Percentiles rank a stretch among this genome's conserved stretches.
Conservation (phyloP, 2,329 filamentous ascomycete genomes). For the Apiospora kogelbergensis region DNA sequence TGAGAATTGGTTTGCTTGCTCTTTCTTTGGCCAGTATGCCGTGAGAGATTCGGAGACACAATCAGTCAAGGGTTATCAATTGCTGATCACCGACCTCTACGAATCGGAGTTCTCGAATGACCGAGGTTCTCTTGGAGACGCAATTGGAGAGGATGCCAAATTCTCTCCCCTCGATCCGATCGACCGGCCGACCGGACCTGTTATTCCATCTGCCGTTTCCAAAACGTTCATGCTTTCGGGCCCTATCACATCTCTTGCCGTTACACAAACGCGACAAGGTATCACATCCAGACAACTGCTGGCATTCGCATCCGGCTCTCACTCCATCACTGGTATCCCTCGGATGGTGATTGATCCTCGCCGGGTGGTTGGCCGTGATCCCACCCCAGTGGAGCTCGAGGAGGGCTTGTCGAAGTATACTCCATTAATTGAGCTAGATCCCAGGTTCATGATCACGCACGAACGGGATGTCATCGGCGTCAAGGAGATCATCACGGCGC, state of each 20-base stretch:
- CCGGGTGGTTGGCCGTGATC: constrained; percentile 81
- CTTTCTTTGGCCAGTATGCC: constrained; percentile 66
- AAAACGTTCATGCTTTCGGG: constrained; percentile 81
- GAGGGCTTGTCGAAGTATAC: constrained; percentile 80
- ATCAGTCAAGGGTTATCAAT: constrained; percentile 77
- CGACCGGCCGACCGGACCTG: constrained; percentile 51
- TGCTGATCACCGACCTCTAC: constrained; percentile 85
- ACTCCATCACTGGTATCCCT: constrained; percentile 77
- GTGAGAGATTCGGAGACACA: constrained; percentile 55
- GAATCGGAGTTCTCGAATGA: constrained; percentile 83
- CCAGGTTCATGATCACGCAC: constrained; percentile 78
- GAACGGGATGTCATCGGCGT: constrained; percentile 79
- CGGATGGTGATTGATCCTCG: constrained; percentile 80
- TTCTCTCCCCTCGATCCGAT: constrained; percentile 75
- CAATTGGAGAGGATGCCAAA: constrained; percentile 53
- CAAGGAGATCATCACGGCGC: constrained; percentile 68
- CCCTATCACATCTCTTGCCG: constrained; percentile 75
- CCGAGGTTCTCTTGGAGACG: constrained; percentile 68
- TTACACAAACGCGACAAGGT: constrained; percentile 88
- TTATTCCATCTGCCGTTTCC: constrained; percentile 72
- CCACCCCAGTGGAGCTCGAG: constrained; percentile 74
- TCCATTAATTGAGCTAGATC: constrained; percentile 79
- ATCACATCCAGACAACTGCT: constrained; percentile 84
- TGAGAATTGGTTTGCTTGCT: constrained; percentile 95
- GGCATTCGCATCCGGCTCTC: constrained; percentile 70